Evolutionary conservation across 495 filamentous ascomycete species (phyloP).

Genomic region (Aspergillus nanangensis): DNA sequence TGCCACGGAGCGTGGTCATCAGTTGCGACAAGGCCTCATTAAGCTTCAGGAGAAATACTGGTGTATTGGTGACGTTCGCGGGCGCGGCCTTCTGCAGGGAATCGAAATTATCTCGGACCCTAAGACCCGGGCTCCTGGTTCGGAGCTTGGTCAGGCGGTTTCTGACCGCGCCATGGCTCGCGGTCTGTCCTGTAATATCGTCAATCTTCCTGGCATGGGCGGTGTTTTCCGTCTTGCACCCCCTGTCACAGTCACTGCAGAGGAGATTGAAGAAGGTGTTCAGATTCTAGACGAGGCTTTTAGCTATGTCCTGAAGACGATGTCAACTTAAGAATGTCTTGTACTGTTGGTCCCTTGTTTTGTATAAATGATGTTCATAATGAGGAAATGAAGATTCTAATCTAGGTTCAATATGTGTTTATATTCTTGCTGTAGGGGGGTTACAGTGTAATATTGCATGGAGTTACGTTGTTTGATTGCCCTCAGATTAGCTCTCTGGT

Average conservation of each 20-base stretch:
- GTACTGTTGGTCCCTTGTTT: too few species aligned
- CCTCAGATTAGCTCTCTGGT: slow-evolving; percentile 59
- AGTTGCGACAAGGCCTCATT: slow-evolving; percentile 37
- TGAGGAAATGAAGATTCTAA: too few species aligned
- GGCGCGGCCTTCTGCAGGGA: slow-evolving; percentile 48
- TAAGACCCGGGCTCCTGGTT: slow-evolving; percentile 34
- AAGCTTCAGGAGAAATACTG: slow-evolving; percentile 41
- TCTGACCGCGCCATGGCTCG: slow-evolving; percentile 38
- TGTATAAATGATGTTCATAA: too few species aligned
- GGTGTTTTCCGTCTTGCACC: slow-evolving; percentile 55
- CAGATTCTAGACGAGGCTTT: slow-evolving; percentile 45
- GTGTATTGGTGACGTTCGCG: slow-evolving; percentile 53
- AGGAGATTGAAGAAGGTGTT: slow-evolving; percentile 46
- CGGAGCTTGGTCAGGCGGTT: slow-evolving; percentile 43
- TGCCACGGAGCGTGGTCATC: slow-evolving; percentile 32
- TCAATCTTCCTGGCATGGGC: slow-evolving; percentile 45
- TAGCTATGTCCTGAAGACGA: slow-evolving; percentile 13
- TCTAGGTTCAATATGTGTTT: too few species aligned
- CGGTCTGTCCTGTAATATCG: slow-evolving; percentile 51
- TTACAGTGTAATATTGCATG: too few species aligned
- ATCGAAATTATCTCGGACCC: slow-evolving; percentile 49
- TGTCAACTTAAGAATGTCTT: too few species aligned
- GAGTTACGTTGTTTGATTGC: slow-evolving; percentile 11
- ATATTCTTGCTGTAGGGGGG: too few species aligned
- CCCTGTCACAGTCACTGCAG: slow-evolving; percentile 47